Conservation (phyloP, 176 grass and related monocot species). For the Carex scoparia region DNA sequence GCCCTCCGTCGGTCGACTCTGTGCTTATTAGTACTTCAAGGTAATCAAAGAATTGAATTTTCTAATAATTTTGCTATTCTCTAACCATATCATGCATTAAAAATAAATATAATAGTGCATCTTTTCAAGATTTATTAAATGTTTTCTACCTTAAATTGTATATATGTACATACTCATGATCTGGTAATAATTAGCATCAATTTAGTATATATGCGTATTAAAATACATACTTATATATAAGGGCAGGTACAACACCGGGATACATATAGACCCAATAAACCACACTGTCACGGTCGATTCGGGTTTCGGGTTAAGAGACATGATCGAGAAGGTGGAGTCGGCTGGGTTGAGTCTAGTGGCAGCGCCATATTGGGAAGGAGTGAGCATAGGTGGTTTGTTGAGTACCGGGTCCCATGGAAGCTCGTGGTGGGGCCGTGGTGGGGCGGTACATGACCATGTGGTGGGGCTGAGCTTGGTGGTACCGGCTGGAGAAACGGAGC, state of each 20-base stretch:
- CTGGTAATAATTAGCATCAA: too few species aligned
- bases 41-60: neutral
- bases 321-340: conserved; percentile 58
- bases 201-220: too few species aligned
- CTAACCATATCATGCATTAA: too few species aligned
- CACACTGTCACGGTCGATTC: conserved; percentile 55
- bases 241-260: conserved; percentile 38
- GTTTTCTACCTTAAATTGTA: too few species aligned
- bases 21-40: conserved; percentile 31
- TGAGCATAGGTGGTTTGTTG: conserved; percentile 62
- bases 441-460: conserved; percentile 68
- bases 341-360: conserved; percentile 56
- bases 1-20: conserved; percentile 38
- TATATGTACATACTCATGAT: too few species aligned
- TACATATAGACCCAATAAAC: conserved; percentile 36
- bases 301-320: conserved; percentile 47
- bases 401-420: conserved; percentile 79
- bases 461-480: conserved; percentile 49
- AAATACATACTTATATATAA: neutral
- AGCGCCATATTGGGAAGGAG: conserved; percentile 77
- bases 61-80: neutral
- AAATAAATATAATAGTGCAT: too few species aligned
- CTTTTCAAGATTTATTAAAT: too few species aligned
- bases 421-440: conserved; percentile 79
- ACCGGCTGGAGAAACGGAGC: conserved; percentile 23